Base-by-base conservation (phyloP, 2,329 filamentous ascomycete genomes). In the Tolypocladium pustulatum region DNA sequence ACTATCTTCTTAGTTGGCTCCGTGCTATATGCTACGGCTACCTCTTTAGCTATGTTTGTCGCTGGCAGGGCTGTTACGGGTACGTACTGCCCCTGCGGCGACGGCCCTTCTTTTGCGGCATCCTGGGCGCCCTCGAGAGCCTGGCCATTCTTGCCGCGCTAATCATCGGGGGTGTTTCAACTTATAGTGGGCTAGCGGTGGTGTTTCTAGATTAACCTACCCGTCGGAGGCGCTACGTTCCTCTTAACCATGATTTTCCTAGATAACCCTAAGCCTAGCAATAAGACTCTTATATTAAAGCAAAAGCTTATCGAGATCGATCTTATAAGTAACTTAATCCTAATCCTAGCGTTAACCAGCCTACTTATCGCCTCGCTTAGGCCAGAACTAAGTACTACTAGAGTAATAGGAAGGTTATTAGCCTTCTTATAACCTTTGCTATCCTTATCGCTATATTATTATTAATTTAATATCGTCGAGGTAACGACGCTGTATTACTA, bases 301-400 rank as follows among this genome's bases (percentile, higher is more conserved):
- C 75, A 79, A 63, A 79, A 79, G 67, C 57, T 80, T n/a, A 66
- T 74, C 0, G 76, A 81, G 62, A 76, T 81, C 69, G 79, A 82
- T 61, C 69, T 76, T 4, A 6, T 36, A 12, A 36, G 34, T 36
- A 36, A 36, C 12, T 6, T 36, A 12, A 6, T 36, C 34, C 34
- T 36, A 6, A 36, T 36, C 34, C 34, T 12, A 12, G 34, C 34
- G 34, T 12, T 36, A 12, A 36, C 34, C 34, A 36, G 34, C 12
- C 34, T 36, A 12, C 12, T 36, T 12, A 36, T 36, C 34, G 34
- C 34, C 34, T 36, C 12, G 34, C 34, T 36, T 36, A 12, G 34
- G 34, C 34, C 12, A 12, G 34, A 36, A 36, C 34, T 12, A 36
- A 36, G 12, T 36, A 36, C 12, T 12, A 6, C 34, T 36, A 12